Base-by-base conservation (phyloP, 2,329 filamentous ascomycete genomes). In the Nannizziopsis barbatae region DNA sequence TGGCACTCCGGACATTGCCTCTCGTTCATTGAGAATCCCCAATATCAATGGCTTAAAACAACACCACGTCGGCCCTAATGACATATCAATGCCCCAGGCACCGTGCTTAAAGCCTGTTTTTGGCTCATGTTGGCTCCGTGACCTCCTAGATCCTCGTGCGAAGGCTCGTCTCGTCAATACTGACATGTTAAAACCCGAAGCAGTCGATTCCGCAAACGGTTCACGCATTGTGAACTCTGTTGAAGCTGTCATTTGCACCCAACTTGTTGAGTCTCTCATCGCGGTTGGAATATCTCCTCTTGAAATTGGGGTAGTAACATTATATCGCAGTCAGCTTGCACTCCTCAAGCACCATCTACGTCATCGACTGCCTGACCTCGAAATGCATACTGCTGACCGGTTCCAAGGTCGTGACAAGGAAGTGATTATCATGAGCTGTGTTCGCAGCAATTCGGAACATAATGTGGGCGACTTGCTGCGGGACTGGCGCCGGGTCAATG, bases 391-490 rank as follows among this genome's bases (percentile, higher is more conserved):
- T 0, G 89, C 92, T 2, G 92, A 98, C 67, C 87, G 90, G 39
- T 98, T 95, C 65, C 92, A 98, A 64, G 92, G 92, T 5, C 79
- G 92, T 8, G 92, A 98, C 67, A 98, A 98, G 63, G 88, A 95
- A 60, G 82, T 94, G 2, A 78, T 96, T 0, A 79, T 98, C 11
- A 75, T 98, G 7, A 86, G 80, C 48, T 81, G 94, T 27, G 92
- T 96, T 11, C 79, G 92, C 27, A 90, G 81, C 62, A 98, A 98
- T 58, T 81, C 89, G 17, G 75, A 77, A 1, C 79, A 81, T 53
- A 79, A 76, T 43, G 89, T 98, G n/a, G 92, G 92, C 14, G 92
- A 96, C 48, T 66, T 98, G 40, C 73, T 98, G 22, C 85, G 84
- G 52, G 92, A 98, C 65, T 93, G 88, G 84, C 74, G 92, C 48